Conservation (phyloP, 371 early-diverging fungal species). For the Mucor ambiguus region DNA sequence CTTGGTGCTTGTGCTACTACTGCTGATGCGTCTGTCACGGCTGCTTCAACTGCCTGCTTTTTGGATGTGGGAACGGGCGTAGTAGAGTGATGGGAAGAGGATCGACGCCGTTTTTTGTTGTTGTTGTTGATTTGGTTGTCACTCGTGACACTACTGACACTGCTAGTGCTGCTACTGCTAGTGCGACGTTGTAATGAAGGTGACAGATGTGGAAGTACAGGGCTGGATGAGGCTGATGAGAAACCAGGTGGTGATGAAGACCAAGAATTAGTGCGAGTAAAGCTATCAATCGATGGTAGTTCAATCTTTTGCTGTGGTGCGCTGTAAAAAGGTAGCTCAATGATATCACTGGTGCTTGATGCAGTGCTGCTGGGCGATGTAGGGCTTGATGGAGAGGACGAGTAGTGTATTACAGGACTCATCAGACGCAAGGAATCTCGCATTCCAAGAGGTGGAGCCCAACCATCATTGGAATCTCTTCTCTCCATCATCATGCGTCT, state of each 20-base stretch:
- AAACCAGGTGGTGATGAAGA: constrained; percentile 13
- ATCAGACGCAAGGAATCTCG: constrained; percentile 14
- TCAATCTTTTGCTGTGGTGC: constrained; percentile 50
- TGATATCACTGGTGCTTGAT: constrained; percentile 15
- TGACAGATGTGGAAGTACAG: constrained; percentile 39
- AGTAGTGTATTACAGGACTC: constrained; percentile 12
- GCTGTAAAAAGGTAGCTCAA: constrained; percentile 46
- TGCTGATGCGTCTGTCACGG: neutral
- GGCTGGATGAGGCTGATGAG: constrained; percentile 27
- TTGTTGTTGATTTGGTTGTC: constrained; percentile 5
- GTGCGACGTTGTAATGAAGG: constrained; percentile 41
- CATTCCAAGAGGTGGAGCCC: constrained; percentile 15
- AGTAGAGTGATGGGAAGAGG: neutral
- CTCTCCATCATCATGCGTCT: constrained; percentile 33
- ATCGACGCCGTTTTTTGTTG: constrained; percentile 2
- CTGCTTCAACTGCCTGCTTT: neutral
- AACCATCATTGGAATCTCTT: constrained; percentile 10
- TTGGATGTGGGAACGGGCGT: neutral
- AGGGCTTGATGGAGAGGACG: constrained; percentile 12
- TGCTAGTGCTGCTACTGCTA: constrained; percentile 44
- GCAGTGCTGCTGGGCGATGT: constrained; percentile 11
- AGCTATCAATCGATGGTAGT: constrained; percentile 36
- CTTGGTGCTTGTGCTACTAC: constrained; percentile 4
- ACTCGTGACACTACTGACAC: constrained; percentile 23
- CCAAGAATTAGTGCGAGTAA: constrained; percentile 7